phyloP scores from a whole-genome alignment of 2,329 filamentous ascomycete species.

The Hypomyces perniciosus region DNA sequence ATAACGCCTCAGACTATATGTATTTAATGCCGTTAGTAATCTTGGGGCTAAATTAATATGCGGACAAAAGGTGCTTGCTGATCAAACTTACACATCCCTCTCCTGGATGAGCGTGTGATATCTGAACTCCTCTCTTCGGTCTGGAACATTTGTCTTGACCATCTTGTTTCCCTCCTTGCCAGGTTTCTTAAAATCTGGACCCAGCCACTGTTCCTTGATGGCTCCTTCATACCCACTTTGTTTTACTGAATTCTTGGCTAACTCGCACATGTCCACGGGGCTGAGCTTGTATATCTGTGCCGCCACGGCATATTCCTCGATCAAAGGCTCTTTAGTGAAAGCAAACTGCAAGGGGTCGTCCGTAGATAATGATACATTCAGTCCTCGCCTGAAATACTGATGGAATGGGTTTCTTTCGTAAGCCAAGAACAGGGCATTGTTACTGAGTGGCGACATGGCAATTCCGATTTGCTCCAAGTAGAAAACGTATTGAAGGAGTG shows the following conservation, averaged over 20 bases:
- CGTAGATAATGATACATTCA: conserved; percentile 94
- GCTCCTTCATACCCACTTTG: conserved; percentile 90
- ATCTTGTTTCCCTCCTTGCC: conserved; percentile 85
- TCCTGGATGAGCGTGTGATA: conserved; percentile 83
- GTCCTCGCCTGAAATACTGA: conserved; percentile 86
- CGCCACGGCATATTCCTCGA: conserved; percentile 96
- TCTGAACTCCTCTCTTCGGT: conserved; percentile 83
- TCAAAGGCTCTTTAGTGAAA: conserved; percentile 95
- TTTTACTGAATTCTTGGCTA: conserved; percentile 91
- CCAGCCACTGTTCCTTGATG: conserved; percentile 89
- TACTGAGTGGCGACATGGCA: conserved; percentile 98
- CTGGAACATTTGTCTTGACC: conserved; percentile 93
- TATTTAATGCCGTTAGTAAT: too few species aligned
- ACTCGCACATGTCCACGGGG: conserved; percentile 95
- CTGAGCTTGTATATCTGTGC: conserved; percentile 98
- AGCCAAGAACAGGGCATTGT: conserved; percentile 92
- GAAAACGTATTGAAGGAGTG: conserved; percentile 91
- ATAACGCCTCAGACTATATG: conserved; percentile 37
- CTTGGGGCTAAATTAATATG: not conserved
- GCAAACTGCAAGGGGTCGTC: conserved; percentile 97
- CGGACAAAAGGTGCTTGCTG: not conserved
- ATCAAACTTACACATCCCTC: conserved; percentile 64
- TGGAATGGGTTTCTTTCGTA: conserved; percentile 97
- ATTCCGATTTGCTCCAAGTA: conserved; percentile 98
- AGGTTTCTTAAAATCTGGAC: conserved; percentile 67